Evolutionary conservation across 768 basidiomycete species (phyloP), one percentile per base, ranked within the genome.

Genomic region (Pisolithus orientalis): DNA sequence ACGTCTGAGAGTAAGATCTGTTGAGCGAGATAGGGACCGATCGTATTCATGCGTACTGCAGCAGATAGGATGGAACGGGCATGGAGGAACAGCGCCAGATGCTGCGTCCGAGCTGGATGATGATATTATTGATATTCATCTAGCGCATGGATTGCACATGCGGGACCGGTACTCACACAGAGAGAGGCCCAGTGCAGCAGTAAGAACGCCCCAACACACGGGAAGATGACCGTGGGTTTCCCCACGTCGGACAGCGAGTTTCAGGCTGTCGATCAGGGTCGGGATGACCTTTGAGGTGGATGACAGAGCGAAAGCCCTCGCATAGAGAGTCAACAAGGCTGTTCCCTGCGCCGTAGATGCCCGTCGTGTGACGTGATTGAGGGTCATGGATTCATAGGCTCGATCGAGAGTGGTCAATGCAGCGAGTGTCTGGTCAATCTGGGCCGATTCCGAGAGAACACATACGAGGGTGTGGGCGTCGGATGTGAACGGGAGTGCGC

Each of bases 1-100:
- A 90, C 75, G 21, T 79, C 76, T 59, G 89, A 87, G 43, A 94
- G 70, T 7, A 99, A 74, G 16, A 95, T 70, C 57, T 94, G 91
- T 60, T 98, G 94, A 0, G 96, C 81, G 17, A 82, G 82, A 66
- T 99, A 99, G 0, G 96, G 96, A 0, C 96, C 96, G 57, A 96
- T 77, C 25, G 80, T 80, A 67, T 98, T 98, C 61, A 98, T 75
- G 6, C 96, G 82, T 16, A 99, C 89, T 2, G 93, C 85, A 5
- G 94, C 92, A 7, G 94, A 97, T 42, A 98, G 75, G 48, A 98
- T 71, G 50, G 91, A 82, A 13, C 96, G 80, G 4, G 90, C 89
- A 59, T 97, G 92, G 5, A 99, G 81, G 72, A 96, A 98, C 31
- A 98, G 82, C 61, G 94, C 87, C 13, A 99, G 82, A 63, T 90